Evolutionary conservation across 1,139 yeast genomes (phyloP).

Genomic region (Zygosaccharomyces pseudobailii): DNA sequence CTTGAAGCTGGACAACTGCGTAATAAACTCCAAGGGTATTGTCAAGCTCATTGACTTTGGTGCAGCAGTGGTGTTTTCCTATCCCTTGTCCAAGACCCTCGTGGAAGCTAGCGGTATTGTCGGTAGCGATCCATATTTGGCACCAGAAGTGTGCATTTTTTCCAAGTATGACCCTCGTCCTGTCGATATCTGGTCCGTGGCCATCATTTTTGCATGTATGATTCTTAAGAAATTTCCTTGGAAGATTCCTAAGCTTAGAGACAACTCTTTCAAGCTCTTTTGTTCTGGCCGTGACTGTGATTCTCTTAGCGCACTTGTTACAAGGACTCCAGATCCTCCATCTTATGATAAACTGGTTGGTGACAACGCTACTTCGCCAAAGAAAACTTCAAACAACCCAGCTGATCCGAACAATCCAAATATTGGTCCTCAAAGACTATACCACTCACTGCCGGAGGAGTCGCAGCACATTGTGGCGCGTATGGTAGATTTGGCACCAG

Average conservation of each 20-base stretch:
- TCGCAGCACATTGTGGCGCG: conserved; percentile 60
- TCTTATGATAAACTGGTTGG: conserved; percentile 28
- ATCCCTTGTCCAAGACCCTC: conserved; percentile 77
- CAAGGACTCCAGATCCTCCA: conserved; percentile 38
- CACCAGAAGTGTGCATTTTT: conserved; percentile 85
- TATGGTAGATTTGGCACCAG: conserved; percentile 81
- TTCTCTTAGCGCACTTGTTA: conserved; percentile 38
- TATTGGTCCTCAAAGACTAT: conserved; percentile 64
- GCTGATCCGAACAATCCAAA: conserved; percentile 44
- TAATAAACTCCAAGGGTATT: conserved; percentile 76
- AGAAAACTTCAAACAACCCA: conserved; percentile 24
- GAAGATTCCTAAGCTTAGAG: conserved; percentile 89
- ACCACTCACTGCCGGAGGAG: conserved; percentile 66
- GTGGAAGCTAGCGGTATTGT: conserved; percentile 88
- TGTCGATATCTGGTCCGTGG: conserved; percentile 93
- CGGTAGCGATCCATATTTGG: conserved; percentile 90
- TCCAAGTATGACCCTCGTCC: conserved; percentile 87
- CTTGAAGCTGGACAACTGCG: conserved; percentile 89
- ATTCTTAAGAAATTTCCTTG: conserved; percentile 91
- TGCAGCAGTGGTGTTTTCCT: conserved; percentile 86
- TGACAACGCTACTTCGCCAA: conserved; percentile 7
- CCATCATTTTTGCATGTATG: conserved; percentile 93
- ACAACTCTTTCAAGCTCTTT: conserved; percentile 66
- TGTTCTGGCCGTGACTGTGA: conserved; percentile 43
- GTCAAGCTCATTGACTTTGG: conserved; percentile 92